Percentiles rank a stretch among this genome's conserved stretches.
Conservation (phyloP, 257 asterid genomes). For the Thymus mandschuricus region DNA sequence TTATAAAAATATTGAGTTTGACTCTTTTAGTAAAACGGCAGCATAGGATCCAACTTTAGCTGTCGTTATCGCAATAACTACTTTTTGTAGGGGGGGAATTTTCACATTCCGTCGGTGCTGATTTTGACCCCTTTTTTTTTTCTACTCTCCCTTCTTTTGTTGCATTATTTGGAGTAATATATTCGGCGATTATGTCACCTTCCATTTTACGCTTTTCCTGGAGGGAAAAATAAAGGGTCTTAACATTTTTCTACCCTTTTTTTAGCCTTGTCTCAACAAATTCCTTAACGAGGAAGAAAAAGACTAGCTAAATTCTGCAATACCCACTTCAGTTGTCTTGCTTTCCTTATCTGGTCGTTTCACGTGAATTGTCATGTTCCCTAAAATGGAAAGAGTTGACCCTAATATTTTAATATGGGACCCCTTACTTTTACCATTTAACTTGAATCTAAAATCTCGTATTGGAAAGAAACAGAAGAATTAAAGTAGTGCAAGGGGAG, state of each 20-base stretch:
- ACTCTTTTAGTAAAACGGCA: constrained; percentile 12
- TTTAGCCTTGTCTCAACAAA: neutral
- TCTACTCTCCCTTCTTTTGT: neutral
- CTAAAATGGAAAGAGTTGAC: no score
- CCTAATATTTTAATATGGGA: no score
- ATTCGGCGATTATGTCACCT: neutral
- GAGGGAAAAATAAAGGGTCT: no score
- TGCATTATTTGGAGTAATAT: neutral
- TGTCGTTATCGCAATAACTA: neutral
- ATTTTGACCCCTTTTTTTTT: neutral
- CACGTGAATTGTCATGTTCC: no score
- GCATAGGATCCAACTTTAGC: constrained; percentile 33
- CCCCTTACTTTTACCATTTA: no score
- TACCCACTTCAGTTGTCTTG: no score
- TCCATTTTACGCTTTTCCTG: constrained; percentile 3
- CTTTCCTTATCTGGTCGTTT: no score
- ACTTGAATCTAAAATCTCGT: no score
- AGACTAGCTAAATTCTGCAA: neutral
- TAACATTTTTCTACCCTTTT: no score
- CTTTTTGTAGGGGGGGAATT: constrained; percentile 17
- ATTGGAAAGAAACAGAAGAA: no score
- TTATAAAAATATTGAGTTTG: neutral
- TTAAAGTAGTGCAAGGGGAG: no score
- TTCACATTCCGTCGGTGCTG: neutral
- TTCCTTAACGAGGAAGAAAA: neutral